Evolutionary conservation across 2,329 filamentous ascomycete genomes (phyloP).

Genomic region (Cercospora sp.): DNA sequence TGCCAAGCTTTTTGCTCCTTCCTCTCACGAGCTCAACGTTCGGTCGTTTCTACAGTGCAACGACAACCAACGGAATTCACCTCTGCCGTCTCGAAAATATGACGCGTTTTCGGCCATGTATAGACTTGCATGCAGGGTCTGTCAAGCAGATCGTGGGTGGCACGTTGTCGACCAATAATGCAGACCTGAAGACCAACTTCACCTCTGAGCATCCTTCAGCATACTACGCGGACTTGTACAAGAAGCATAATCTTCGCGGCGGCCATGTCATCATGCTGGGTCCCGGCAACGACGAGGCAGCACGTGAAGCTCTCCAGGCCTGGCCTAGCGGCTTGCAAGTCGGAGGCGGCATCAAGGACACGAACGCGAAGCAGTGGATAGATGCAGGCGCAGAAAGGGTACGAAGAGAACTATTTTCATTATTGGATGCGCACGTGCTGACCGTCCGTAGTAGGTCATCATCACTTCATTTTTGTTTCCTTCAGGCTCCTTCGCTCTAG

Average conservation of each 20-base stretch:
- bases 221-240: constrained; percentile 81
- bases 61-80: background rate
- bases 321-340: constrained; percentile 85
- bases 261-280: constrained; percentile 98
- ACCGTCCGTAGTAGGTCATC: constrained; percentile 69
- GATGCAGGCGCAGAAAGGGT: constrained; percentile 87
- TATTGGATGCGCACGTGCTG: constrained; percentile 11
- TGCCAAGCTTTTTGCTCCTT: constrained; percentile 12
- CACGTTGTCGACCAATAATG: constrained; percentile 63
- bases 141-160: constrained; percentile 99
- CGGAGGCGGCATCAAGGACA: constrained; percentile 87
- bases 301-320: constrained; percentile 69
- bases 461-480: constrained; percentile 96
- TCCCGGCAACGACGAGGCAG: constrained; percentile 78
- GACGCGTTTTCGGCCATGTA: constrained; percentile 94
- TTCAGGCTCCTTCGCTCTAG: constrained; percentile 74
- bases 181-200: constrained; percentile 79
- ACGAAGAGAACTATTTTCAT: constrained; percentile 34
- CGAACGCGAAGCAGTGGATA: constrained; percentile 84
- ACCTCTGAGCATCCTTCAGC: constrained; percentile 79
- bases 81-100: constrained; percentile 51
- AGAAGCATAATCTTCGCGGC: constrained; percentile 68
- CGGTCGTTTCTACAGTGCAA: background rate
- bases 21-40: background rate
- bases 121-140: constrained; percentile 94